Percentiles rank a stretch among this genome's conserved stretches.
Evolutionary conservation across 768 basidiomycete species (phyloP).

Genomic region (Mrakia blollopis): DNA sequence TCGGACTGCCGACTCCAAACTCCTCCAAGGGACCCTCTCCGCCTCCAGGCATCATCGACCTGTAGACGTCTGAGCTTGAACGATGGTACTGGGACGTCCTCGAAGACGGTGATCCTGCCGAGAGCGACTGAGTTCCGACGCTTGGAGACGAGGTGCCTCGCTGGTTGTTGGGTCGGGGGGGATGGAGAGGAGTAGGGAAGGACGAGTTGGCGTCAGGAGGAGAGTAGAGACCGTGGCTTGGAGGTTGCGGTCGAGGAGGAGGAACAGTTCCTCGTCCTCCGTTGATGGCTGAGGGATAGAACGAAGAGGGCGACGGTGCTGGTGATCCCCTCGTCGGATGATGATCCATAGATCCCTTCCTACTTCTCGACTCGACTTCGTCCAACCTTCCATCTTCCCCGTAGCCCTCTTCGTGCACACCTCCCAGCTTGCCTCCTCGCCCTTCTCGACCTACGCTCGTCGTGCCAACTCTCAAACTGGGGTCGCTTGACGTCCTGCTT

Average conservation of each 20-base stretch:
- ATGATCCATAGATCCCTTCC: neutral
- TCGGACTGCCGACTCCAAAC: neutral
- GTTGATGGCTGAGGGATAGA: conserved; percentile 19
- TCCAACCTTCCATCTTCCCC: conserved; percentile 1
- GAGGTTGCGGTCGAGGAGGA: conserved; percentile 17
- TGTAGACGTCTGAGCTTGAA: neutral
- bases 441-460: neutral
- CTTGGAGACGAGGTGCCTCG: neutral
- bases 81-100: neutral
- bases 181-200: conserved; percentile 14
- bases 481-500: conserved; percentile 12
- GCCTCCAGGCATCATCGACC: neutral
- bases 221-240: conserved; percentile 14
- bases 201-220: neutral
- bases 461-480: neutral
- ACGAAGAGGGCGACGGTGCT: neutral
- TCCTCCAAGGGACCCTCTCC: neutral
- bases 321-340: neutral
- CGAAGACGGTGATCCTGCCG: neutral
- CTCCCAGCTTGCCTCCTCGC: neutral
- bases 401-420: neutral
- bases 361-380: neutral
- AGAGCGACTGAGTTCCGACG: neutral
- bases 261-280: conserved; percentile 17
- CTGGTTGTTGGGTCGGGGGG: neutral